phyloP scores from a whole-genome alignment of 2,329 filamentous ascomycete genomes.

The Sclerotinia spermophila region DNA sequence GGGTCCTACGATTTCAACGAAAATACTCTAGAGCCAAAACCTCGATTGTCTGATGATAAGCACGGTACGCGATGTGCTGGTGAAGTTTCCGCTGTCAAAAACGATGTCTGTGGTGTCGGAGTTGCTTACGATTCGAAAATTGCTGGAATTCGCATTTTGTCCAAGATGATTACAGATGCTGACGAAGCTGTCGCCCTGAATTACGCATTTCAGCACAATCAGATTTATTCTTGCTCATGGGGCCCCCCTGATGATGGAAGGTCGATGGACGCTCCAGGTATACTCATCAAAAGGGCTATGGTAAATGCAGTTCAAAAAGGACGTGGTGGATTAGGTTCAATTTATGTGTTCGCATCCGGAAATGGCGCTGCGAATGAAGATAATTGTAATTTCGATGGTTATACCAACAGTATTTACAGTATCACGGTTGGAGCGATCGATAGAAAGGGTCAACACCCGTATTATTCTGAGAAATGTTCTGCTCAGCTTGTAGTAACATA shows the following conservation, averaged over 20 bases:
- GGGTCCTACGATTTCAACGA: slow-evolving; percentile 98
- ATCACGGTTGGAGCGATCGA: slow-evolving; percentile 95
- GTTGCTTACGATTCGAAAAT: slow-evolving; percentile 91
- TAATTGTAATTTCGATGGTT: slow-evolving; percentile 99
- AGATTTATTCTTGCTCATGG: slow-evolving; percentile 99
- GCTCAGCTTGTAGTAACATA: slow-evolving; percentile 95
- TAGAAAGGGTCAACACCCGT: slow-evolving; percentile 79
- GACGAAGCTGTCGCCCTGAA: slow-evolving; percentile 93
- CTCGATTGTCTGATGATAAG: slow-evolving; percentile 76
- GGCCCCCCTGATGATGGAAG: slow-evolving; percentile 89
- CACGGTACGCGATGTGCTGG: slow-evolving; percentile 95
- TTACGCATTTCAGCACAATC: slow-evolving; percentile 84
- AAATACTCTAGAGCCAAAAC: slow-evolving; percentile 70
- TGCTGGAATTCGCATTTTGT: slow-evolving; percentile 87
- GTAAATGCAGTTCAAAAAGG: slow-evolving; percentile 88
- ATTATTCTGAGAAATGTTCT: slow-evolving; percentile 95
- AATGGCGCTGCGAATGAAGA: slow-evolving; percentile 85
- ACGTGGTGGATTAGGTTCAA: slow-evolving; percentile 75
- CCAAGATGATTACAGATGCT: slow-evolving; percentile 82
- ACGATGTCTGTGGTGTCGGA: slow-evolving; percentile 91
- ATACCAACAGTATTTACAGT: slow-evolving; percentile 99
- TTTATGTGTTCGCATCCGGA: slow-evolving; percentile 95
- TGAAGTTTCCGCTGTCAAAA: slow-evolving; percentile 87
- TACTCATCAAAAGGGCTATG: slow-evolving; percentile 87
- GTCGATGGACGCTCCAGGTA: slow-evolving; percentile 89